phyloP scores from a whole-genome alignment of 2,329 filamentous ascomycete species.

The Aspergillus udagawae region DNA sequence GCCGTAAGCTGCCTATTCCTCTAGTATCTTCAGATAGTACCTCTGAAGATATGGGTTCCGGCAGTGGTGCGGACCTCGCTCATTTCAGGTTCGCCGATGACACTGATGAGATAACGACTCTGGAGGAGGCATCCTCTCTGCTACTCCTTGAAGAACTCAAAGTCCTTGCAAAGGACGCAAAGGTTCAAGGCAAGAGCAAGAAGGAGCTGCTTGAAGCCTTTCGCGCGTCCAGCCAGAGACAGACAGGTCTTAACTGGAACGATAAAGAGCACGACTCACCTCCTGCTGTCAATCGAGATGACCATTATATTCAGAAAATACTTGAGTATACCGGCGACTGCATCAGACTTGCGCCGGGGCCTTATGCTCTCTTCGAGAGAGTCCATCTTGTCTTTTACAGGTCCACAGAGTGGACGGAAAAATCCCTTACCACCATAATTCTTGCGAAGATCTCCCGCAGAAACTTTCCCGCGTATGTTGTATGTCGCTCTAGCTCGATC shows the following conservation, averaged over 20 bases:
- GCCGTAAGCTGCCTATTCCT: constrained; percentile 52
- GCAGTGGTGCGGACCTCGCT: constrained; percentile 48
- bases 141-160: constrained; percentile 88
- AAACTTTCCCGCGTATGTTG: constrained; percentile 86
- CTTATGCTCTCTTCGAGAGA: constrained; percentile 81
- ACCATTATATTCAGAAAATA: constrained; percentile 74
- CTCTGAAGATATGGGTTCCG: constrained; percentile 48
- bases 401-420: constrained; percentile 95
- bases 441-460: constrained; percentile 82
- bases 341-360: constrained; percentile 68
- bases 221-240: constrained; percentile 67
- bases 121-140: constrained; percentile 80
- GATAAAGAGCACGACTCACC: constrained; percentile 39
- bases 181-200: constrained; percentile 84
- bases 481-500: constrained; percentile 84
- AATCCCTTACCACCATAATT: constrained; percentile 91
- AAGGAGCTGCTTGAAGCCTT: constrained; percentile 71
- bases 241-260: constrained; percentile 70
- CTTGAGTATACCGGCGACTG: constrained; percentile 74
- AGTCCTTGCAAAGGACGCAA: constrained; percentile 75
- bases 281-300: constrained; percentile 60
- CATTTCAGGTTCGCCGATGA: constrained; percentile 75
- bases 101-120: constrained; percentile 68
- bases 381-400: constrained; percentile 95
- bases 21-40: constrained; percentile 29